Base-by-base conservation (phyloP, 352 stramenopile genomes). In the Nothophytophthora sp. region DNA sequence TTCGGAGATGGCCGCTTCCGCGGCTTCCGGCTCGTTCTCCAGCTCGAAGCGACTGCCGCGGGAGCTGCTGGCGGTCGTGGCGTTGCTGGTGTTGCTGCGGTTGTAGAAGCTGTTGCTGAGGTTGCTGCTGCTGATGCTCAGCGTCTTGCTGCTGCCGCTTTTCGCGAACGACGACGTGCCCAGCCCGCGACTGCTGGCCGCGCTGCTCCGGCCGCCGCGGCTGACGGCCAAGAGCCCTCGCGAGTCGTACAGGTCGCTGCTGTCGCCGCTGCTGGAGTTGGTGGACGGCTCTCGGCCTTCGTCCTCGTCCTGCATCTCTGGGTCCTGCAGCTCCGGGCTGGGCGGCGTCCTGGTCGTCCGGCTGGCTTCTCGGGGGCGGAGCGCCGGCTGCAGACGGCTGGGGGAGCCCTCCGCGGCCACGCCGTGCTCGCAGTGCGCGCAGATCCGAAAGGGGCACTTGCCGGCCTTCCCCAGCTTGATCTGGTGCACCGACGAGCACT, bases 401-500 rank as follows among this genome's bases (percentile, higher is more conserved):
- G n/a, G n/a, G n/a, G n/a, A n/a, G n/a, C n/a, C n/a, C n/a, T n/a
- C n/a, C n/a, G n/a, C n/a, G 6, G 67, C 63, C 12, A 52, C 30
- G 8, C 70, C 75, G 13, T 73, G 53, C 12, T 70, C 45, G 35
- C 78, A 89, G 19, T 69, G 63, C n/a, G 67, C 41, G 40, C 78
- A 89, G 42, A 89, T 87, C 20, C 78, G 78, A 28, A 89, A 77
- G 16, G 78, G 69, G 12, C 53, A 68, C 36, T 75, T 83, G 29
- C 69, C 73, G 12, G 76, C 65, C 41, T 79, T 81, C 10, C 70
- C 70, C 0, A 88, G 50, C 35, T 77, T 78, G 34, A 89, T 75
- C 41, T 83, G 64, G 38, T 84, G 78, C 10, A 87, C 63, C 3
- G 69, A 60, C 19, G 73, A 89, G 62, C 82, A 92, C 47, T 89